These are phyloP conservation scores for Cronartium quercuum DNA, from an alignment of 1,284 basidiomycete species.

Conservation along the genomic window DNA sequence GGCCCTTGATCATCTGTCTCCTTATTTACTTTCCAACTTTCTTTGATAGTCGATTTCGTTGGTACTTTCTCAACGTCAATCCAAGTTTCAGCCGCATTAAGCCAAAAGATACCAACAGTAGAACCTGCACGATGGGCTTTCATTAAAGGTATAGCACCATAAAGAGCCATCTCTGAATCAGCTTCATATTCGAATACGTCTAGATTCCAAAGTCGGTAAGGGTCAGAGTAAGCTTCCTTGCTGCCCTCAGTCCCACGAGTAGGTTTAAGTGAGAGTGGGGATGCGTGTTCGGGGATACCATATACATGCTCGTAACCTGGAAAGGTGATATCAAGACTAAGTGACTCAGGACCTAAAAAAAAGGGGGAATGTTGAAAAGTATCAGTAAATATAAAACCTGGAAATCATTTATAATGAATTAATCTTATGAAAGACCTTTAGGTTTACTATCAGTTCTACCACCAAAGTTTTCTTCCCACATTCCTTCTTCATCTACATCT, in stretches of 20 bases:
- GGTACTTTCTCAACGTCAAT: slow-evolving; percentile 73
- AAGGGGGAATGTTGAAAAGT: background rate
- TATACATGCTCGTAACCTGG: slow-evolving; percentile 61
- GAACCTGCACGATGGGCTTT: slow-evolving; percentile 77
- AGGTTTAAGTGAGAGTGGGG: slow-evolving; percentile 75
- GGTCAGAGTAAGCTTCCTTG: slow-evolving; percentile 62
- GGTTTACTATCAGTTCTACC: slow-evolving; percentile 88
- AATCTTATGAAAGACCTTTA: slow-evolving; percentile 63
- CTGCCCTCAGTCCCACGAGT: slow-evolving; percentile 58
- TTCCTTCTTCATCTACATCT: slow-evolving; percentile 69
- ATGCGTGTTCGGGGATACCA: slow-evolving; percentile 95
- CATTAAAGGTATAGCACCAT: slow-evolving; percentile 62
- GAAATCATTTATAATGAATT: background rate
- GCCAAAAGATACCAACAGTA: slow-evolving; percentile 84
- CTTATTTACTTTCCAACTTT: slow-evolving; percentile 41
- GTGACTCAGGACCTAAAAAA: slow-evolving; percentile 74
- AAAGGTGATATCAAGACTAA: slow-evolving; percentile 88
- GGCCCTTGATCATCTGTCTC: slow-evolving; percentile 40
- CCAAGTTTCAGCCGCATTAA: slow-evolving; percentile 90
- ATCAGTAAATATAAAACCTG: slow-evolving; percentile 11
- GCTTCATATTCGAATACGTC: slow-evolving; percentile 97
- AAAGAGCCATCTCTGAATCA: slow-evolving; percentile 72
- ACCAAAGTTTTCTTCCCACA: slow-evolving; percentile 82
- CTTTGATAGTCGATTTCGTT: slow-evolving; percentile 49
- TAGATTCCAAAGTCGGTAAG: slow-evolving; percentile 89